Evolutionary conservation across 257 asterid genomes (phyloP), one percentile per base, ranked within the genome.

Genomic region (Penstemon barbatus): DNA sequence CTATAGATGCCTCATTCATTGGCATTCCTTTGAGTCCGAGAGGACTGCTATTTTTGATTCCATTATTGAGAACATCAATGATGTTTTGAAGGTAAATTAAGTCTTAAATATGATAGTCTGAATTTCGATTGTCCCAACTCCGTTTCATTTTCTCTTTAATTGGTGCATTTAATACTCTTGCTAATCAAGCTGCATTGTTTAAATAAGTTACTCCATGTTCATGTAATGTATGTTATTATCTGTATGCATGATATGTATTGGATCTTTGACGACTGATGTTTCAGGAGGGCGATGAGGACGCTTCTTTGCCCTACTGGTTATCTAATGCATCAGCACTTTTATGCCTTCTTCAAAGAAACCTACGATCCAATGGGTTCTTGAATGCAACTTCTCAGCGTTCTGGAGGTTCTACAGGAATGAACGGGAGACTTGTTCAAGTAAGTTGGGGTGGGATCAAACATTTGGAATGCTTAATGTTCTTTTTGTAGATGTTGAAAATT

Each of bases 21-120:
- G 99, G 97, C 96, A 83, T 79, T 90, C 95, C 77, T 94, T 94
- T 72, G 97, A 94, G 77, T 87, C 97, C 43, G 99, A 94, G 68
- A 91, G 97, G 80, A 94, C 99, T 61, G 73, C 86, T 73, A 84
- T 89, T 65, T 94, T 94, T 74, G 99, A 94, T 74, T 94, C 73
- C 75, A 81, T 94, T 70, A 81, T 91, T 61, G 97, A 87, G 79
- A 83, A 86, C 81, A 82, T 91, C 79, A 91, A 84, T 76, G 91
- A 83, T n/a, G 93, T 83, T 62, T 60, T 94, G 78, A 89, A 94
- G 99, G 99, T 94, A 65, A 25, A 33, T 71, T 66, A 69, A 13
- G 57, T 58, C 48, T 9, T 49, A 57, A 41, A 56, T 18, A 50
- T 59, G 41, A 36, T 51, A 40, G 56, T 66, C 4, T 54, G 56